These are phyloP conservation scores for Triangularia setosa DNA, from an alignment of 2,329 filamentous ascomycete species.

Conservation along the genomic window DNA sequence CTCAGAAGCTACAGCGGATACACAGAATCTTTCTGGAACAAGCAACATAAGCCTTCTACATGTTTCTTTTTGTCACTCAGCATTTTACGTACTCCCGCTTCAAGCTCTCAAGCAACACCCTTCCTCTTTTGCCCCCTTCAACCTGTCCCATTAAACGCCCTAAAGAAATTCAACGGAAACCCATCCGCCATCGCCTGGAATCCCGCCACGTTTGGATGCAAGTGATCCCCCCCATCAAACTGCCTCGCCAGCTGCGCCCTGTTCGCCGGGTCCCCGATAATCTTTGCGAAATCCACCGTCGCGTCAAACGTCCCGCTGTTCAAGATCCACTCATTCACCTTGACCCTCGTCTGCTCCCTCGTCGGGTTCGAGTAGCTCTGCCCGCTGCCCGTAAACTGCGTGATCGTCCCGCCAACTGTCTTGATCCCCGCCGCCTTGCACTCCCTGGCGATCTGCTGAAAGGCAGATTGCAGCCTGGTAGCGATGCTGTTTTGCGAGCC, in stretches of 20 bases:
- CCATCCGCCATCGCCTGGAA: constrained; percentile 57
- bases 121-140: background rate
- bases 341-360: constrained; percentile 53
- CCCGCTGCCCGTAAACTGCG: constrained; percentile 52
- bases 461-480: constrained; percentile 52
- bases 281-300: constrained; percentile 58
- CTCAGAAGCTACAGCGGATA: no score
- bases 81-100: no score
- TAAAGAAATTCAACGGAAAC: constrained; percentile 55
- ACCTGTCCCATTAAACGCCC: background rate
- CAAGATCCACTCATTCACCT: constrained; percentile 60
- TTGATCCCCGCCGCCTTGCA: constrained; percentile 52
- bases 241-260: constrained; percentile 44
- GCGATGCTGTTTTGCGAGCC: constrained; percentile 47
- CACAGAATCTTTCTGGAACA: no score
- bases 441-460: constrained; percentile 52
- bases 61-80: no score
- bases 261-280: constrained; percentile 49
- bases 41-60: no score
- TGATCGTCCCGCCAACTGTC: constrained; percentile 62
- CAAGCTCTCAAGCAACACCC: no score
- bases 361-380: constrained; percentile 53
- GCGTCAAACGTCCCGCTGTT: constrained; percentile 53
- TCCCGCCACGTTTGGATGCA: constrained; percentile 58
- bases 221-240: constrained; percentile 60